Conservation (phyloP, 2,329 filamentous ascomycete genomes). For the Colletotrichum higginsianum region DNA sequence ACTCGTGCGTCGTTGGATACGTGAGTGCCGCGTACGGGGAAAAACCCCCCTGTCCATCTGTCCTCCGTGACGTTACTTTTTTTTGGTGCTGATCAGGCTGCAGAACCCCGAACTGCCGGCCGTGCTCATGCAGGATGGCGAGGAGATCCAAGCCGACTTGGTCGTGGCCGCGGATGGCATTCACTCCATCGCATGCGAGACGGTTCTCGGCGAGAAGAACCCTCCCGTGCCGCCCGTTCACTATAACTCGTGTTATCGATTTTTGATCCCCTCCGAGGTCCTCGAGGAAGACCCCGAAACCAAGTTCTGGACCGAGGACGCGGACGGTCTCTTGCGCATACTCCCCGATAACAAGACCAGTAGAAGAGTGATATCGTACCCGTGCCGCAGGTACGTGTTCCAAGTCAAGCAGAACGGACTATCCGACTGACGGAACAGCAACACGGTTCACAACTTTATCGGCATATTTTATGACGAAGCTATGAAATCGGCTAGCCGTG, state of each 20-base stretch:
- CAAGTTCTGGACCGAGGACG: slow-evolving; percentile 49
- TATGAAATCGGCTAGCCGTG: slow-evolving; percentile 32
- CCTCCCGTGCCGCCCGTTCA: slow-evolving; percentile 46
- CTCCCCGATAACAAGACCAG: slow-evolving; percentile 40
- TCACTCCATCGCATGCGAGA: slow-evolving; percentile 52
- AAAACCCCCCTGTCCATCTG: not conserved
- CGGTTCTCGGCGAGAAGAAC: slow-evolving; percentile 48
- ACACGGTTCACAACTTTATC: slow-evolving; percentile 54
- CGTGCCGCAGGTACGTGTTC: slow-evolving; percentile 50
- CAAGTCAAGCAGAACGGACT: fast-evolving
- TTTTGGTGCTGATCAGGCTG: not conserved
- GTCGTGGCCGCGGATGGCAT: slow-evolving; percentile 63
- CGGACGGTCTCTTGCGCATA: slow-evolving; percentile 41
- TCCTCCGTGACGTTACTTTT: not conserved
- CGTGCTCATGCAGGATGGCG: slow-evolving; percentile 50
- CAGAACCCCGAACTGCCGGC: slow-evolving; percentile 48
- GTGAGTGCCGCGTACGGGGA: slow-evolving; percentile 47
- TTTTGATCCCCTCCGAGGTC: slow-evolving; percentile 50
- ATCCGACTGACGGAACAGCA: slow-evolving; percentile 43
- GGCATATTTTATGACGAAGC: slow-evolving; percentile 50
- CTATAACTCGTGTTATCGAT: slow-evolving; percentile 55
- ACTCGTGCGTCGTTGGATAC: slow-evolving; percentile 47
- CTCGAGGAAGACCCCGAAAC: slow-evolving; percentile 52
- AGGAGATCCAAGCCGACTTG: slow-evolving; percentile 52
- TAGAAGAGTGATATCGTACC: slow-evolving; percentile 51